Evolutionary conservation across 2,329 filamentous ascomycete genomes (phyloP).

Genomic region (Cladorrhinum sp.): DNA sequence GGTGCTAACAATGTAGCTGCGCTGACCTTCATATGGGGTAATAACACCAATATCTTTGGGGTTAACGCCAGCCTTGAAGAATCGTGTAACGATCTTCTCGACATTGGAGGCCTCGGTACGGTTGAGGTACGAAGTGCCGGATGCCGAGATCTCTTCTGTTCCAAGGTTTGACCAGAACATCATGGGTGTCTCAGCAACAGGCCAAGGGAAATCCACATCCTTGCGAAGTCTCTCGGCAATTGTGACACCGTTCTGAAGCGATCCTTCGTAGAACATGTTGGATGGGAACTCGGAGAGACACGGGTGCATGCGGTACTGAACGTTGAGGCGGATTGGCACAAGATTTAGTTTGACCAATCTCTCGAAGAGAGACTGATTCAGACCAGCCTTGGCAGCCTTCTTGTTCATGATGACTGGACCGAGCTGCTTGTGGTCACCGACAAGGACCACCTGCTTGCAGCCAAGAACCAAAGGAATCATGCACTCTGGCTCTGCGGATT

Average conservation of each 20-base stretch:
- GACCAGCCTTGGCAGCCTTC: conserved; percentile 94
- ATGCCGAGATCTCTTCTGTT: conserved; percentile 96
- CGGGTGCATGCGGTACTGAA: conserved; percentile 99
- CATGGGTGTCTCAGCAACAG: conserved; percentile 90
- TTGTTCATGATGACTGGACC: conserved; percentile 99
- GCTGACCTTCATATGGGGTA: conserved; percentile 96
- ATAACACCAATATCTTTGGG: conserved; percentile 94
- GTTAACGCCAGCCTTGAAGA: conserved; percentile 98
- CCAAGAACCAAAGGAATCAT: conserved; percentile 97
- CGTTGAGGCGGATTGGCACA: conserved; percentile 87
- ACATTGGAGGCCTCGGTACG: conserved; percentile 96
- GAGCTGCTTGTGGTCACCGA: conserved; percentile 96
- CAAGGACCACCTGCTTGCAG: conserved; percentile 98
- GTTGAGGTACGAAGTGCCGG: conserved; percentile 96
- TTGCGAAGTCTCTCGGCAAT: conserved; percentile 82
- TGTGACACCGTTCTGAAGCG: conserved; percentile 93
- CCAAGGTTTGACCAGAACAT: conserved; percentile 99
- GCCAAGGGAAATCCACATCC: conserved; percentile 98
- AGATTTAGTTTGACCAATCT: conserved; percentile 89
- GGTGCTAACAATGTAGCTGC: conserved; percentile 97
- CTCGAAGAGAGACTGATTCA: conserved; percentile 98
- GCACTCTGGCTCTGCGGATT: conserved; percentile 96
- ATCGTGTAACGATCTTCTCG: conserved; percentile 96
- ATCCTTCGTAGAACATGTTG: conserved; percentile 99
- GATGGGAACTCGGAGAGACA: conserved; percentile 96